Base-by-base conservation (phyloP, 352 stramenopile genomes). In the Phytophthora meadii region DNA sequence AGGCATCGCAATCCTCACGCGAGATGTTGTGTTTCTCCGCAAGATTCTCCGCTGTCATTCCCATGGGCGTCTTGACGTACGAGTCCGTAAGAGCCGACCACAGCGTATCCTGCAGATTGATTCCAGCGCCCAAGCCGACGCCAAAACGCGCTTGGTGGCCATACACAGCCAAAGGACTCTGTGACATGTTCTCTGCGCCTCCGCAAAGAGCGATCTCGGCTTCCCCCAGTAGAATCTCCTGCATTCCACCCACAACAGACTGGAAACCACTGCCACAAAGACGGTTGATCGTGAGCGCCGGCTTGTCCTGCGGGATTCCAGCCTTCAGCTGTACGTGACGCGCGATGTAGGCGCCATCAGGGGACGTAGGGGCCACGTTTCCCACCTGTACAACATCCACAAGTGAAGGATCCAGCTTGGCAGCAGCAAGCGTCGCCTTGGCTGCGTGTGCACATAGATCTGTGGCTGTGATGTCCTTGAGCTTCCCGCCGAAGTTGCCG, bases 1-100 rank as follows among this genome's bases (percentile, higher is more conserved):
- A 99, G 48, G 92, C 89, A 68, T 99, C 98, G 58, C 93, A 99
- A 68, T 99, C 76, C 61, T 98, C 82, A 19, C 96, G 85, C 40
- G 88, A 90, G 74, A 99, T 98, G 47, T 70, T 75, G 81, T 98
- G 97, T 77, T 99, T 90, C 42, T 92, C 92, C 0, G 93, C 97
- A n/a, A 99, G 69, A 81, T 99, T 99, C 68, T 99, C 98, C 28
- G 97, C 97, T 49, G 98, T 99, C 63, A 99, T 93, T 45, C 96
- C 98, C 98, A 99, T 99, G 1, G 97, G 95, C 56, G 92, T 96
- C 57, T 96, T 92, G 39, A 84, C 84, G 79, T 98, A 91, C 55
- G 88, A 92, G 82, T 99, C 97, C 10, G 97, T 99, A 5, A 99
- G 80, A 37, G 95, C 97, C 62, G 97, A 94, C 97, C 97, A 99